These are phyloP conservation scores for Alternaria consortialis DNA, from an alignment of 2,329 filamentous ascomycete species.

Conservation along the genomic window DNA sequence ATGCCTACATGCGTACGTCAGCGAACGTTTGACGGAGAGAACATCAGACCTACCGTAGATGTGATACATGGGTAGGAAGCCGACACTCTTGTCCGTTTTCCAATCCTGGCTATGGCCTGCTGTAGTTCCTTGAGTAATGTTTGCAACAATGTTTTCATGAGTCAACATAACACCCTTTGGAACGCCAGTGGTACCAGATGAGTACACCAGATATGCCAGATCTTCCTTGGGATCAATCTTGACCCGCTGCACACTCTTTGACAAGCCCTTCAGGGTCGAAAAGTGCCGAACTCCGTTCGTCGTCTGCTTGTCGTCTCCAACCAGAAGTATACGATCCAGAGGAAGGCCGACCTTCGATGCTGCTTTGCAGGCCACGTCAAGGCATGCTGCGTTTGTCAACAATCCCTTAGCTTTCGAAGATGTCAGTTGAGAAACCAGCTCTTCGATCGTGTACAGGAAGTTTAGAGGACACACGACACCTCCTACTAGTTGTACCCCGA, in stretches of 20 bases:
- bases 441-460: conserved; percentile 23
- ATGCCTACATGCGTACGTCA: background rate
- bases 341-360: conserved; percentile 1
- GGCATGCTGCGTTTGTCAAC: conserved; percentile 7
- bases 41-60: conserved; percentile 53
- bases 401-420: conserved; percentile 19
- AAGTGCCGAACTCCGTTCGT: background rate
- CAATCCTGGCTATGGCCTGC: conserved; percentile 28
- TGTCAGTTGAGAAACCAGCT: conserved; percentile 22
- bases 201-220: conserved; percentile 24
- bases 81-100: conserved; percentile 48
- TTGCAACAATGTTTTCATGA: conserved; percentile 52
- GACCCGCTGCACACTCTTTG: background rate
- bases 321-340: background rate
- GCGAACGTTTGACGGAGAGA: conserved; percentile 16
- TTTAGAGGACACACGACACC: conserved; percentile 33
- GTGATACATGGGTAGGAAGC: conserved; percentile 55
- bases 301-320: background rate
- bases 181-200: conserved; percentile 51
- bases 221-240: conserved; percentile 18
- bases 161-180: conserved; percentile 55
- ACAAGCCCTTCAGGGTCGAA: background rate
- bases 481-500: conserved; percentile 28
- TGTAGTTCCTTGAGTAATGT: conserved; percentile 47
- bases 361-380: background rate